Conservation (phyloP, 305 asterid genomes). For the Fraxinus platypoda region DNA sequence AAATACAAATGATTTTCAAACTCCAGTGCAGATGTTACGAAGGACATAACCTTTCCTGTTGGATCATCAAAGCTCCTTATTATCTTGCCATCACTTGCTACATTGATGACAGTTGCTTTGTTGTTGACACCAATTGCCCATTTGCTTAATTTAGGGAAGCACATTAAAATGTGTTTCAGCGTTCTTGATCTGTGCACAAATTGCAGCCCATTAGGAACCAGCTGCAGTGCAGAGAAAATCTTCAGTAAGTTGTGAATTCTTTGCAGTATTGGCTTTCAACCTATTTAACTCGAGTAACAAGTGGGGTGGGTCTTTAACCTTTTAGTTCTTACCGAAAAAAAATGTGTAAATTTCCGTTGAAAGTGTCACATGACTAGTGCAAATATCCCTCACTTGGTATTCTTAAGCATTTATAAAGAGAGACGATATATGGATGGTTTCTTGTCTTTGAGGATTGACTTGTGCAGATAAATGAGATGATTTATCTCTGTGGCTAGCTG, state of each 20-base stretch:
- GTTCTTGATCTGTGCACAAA: slow-evolving; percentile 34
- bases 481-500: neutral
- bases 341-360: neutral
- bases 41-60: slow-evolving; percentile 50
- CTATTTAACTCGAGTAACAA: neutral
- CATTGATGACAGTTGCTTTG: slow-evolving; percentile 59
- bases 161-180: slow-evolving; percentile 26
- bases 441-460: neutral
- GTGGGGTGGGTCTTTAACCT: neutral
- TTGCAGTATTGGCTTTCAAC: neutral
- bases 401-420: neutral
- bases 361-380: neutral
- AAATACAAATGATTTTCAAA: slow-evolving; percentile 58
- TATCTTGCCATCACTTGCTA: slow-evolving; percentile 50
- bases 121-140: slow-evolving; percentile 9
- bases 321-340: neutral
- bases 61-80: slow-evolving; percentile 62
- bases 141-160: slow-evolving; percentile 24
- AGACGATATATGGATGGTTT: neutral
- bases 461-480: neutral
- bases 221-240: slow-evolving; percentile 25
- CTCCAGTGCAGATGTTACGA: slow-evolving; percentile 66
- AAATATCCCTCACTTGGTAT: neutral
- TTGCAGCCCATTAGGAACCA: slow-evolving; percentile 28
- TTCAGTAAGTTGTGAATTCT: neutral